Base-by-base conservation (phyloP, 2,329 filamentous ascomycete species). In the Paraphoma chrysanthemicola region DNA sequence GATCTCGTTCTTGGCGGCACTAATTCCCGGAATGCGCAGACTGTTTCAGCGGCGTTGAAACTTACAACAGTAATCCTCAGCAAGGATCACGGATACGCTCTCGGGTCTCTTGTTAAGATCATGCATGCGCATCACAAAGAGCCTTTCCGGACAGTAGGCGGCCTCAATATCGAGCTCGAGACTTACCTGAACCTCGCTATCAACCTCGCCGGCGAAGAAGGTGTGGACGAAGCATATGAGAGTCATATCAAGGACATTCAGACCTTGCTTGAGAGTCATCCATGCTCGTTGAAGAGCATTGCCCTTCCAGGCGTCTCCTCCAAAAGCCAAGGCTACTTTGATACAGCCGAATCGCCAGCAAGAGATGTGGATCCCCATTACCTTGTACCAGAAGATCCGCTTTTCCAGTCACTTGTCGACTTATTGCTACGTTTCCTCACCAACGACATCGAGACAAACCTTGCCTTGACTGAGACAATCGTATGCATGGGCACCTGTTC, bases 391-490 rank as follows among this genome's bases (percentile, higher is more conserved):
- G 88, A 90, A 46, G 86, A 87, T 64, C 79, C 81, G 7, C 79
- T 88, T 6, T 77, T 87, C 51, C 78, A 77, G 48, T 80, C 81
- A 17, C 67, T 88, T 16, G 58, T 83, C n/a, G 73, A 71, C 43
- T 83, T 94, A 7, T 77, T 99, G 10, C 85, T 89, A 44, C 88
- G 84, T 0, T 99, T 98, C 70, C 92, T 97, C 66, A 85, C 91
- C 5, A 99, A 99, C 67, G 89, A 92, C 2, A 88, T 98, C 2
- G 92, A 97, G 66, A 93, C 91, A 2, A 99, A 99, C 66, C 80
- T 99, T 3, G 90, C 90, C 0, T 82, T 97, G 1, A 98, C 94
- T 0, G 91, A 96, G 68, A 86, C 90, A 0, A 82, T 98, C 43
- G 85, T 96, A 29, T 90, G 92, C 63, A 82, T 99, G 41, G 91